These are phyloP conservation scores for Malassezia nana DNA, from an alignment of 1,284 basidiomycete species.

Conservation along the genomic window DNA sequence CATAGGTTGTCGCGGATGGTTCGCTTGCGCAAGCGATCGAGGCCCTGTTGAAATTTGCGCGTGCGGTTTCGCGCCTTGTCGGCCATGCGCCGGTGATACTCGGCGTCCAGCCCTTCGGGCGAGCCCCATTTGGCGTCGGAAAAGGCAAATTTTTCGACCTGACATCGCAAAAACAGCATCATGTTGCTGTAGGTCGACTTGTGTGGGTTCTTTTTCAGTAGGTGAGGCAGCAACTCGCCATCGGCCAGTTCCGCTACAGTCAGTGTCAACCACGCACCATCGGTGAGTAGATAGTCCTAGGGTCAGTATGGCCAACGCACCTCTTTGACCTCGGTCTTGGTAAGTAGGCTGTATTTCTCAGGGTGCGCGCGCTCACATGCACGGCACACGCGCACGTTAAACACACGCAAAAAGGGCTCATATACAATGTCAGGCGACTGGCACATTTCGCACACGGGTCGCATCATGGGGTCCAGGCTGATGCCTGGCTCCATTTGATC, in stretches of 20 bases:
- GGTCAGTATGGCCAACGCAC: slow-evolving; percentile 7
- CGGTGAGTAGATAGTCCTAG: slow-evolving; percentile 50
- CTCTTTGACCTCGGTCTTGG: slow-evolving; percentile 97
- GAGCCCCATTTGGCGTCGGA: slow-evolving; percentile 80
- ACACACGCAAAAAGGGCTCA: slow-evolving; percentile 33
- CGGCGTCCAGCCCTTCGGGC: slow-evolving; percentile 75
- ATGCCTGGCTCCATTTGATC: slow-evolving; percentile 36
- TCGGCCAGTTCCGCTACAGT: slow-evolving; percentile 94
- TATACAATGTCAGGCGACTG: slow-evolving; percentile 33
- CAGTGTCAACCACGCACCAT: slow-evolving; percentile 62
- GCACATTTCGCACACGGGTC: slow-evolving; percentile 34
- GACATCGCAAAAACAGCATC: slow-evolving; percentile 92
- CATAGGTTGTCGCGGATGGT: slow-evolving; percentile 38
- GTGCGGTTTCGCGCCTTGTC: slow-evolving; percentile 85
- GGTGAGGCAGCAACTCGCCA: slow-evolving; percentile 79
- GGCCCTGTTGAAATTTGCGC: slow-evolving; percentile 57
- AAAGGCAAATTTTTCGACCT: slow-evolving; percentile 94
- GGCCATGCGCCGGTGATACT: slow-evolving; percentile 67
- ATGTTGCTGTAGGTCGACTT: slow-evolving; percentile 94
- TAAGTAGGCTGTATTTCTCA: slow-evolving; percentile 85
- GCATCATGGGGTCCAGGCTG: slow-evolving; percentile 30
- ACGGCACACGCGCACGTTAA: slow-evolving; percentile 66
- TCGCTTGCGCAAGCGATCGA: slow-evolving; percentile 33
- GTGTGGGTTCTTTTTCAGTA: slow-evolving; percentile 92
- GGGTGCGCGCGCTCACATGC: slow-evolving; percentile 64